A percentile compares a stretch with the other conserved stretches of the same genome.
These are phyloP conservation scores for Amylocarpus encephaloides DNA, from an alignment of 2,329 filamentous ascomycete genomes.

Conservation along the genomic window DNA sequence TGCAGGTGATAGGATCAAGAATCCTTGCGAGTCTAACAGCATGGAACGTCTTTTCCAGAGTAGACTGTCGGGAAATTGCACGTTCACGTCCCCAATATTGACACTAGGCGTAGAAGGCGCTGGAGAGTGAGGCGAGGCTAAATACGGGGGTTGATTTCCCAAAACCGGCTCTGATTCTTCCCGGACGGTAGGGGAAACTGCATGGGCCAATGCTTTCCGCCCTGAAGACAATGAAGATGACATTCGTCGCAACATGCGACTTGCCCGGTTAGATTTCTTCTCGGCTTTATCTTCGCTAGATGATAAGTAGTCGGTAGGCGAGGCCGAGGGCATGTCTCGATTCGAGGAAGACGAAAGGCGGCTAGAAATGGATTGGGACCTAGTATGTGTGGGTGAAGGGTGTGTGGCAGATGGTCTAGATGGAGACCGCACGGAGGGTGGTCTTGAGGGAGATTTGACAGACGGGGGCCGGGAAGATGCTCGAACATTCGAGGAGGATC, in stretches of 20 bases:
- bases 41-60: constrained; percentile 93
- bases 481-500: constrained; percentile 31
- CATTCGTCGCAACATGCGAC: constrained; percentile 58
- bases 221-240: constrained; percentile 47
- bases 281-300: constrained; percentile 44
- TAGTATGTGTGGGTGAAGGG: constrained; percentile 44
- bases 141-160: constrained; percentile 29
- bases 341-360: constrained; percentile 43
- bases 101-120: constrained; percentile 30
- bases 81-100: constrained; percentile 72
- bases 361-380: constrained; percentile 60
- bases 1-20: constrained; percentile 70
- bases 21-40: constrained; percentile 76
- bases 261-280: constrained; percentile 41
- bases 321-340: constrained; percentile 32
- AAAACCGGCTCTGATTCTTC: constrained; percentile 33
- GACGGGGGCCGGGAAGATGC: constrained; percentile 39
- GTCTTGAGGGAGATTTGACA: constrained; percentile 41
- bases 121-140: constrained; percentile 20
- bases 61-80: constrained; percentile 93
- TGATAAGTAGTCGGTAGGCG: constrained; percentile 35
- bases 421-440: constrained; percentile 39
- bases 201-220: constrained; percentile 32
- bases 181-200: constrained; percentile 31
- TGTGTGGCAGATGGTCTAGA: constrained; percentile 39